Base-by-base conservation (phyloP, 306 rosid genomes). In the Castanopsis chinensis region DNA sequence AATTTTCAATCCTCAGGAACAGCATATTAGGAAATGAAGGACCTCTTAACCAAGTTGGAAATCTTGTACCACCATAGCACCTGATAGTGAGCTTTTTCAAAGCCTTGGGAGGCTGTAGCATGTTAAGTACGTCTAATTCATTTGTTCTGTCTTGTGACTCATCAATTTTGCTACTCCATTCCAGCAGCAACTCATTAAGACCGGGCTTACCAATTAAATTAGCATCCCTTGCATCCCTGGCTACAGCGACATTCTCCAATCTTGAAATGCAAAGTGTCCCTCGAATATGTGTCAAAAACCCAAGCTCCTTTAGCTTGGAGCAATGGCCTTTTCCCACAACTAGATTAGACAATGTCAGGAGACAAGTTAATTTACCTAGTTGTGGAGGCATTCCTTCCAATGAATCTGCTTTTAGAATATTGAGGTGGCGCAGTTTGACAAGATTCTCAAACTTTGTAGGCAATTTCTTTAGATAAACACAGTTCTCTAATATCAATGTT, bases 1-100 rank as follows among this genome's bases (percentile, higher is more conserved):
- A 75, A 17, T 20, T 25, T 60, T 60, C 17, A 35, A 74, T 57
- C 2, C 8, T 21, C 4, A 74, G 6, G 10, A 21, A 0, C 69
- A 23, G 74, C 80, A 78, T 69, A 10, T 25, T 18, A 18, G 69
- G 30, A 35, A 78, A 78, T 10, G 17, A 69, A 41, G 58, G 33
- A 69, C 15, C 6, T 55, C 58, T 25, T 6, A 78, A 17, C 81
- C 81, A 78, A 4, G 75, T 5, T 18, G 81, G 72, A 69, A 78
- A 69, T 21, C 69, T 1, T 1, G 1, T 18, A 23, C 81, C 70
- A 0, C 9, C 69, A 25, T 78, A 78, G 3, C 49, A 3, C 5
- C 0, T 3, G 18, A 78, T 41, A 20, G 32, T 41, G 33, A 76
- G 52, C 43, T 52, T 17, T 58, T 69, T 27, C 8, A 78, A 7